A percentile compares a stretch with the other conserved stretches of the same genome.
Conservation (phyloP, 2,329 filamentous ascomycete species). For the Diaporthe citri region DNA sequence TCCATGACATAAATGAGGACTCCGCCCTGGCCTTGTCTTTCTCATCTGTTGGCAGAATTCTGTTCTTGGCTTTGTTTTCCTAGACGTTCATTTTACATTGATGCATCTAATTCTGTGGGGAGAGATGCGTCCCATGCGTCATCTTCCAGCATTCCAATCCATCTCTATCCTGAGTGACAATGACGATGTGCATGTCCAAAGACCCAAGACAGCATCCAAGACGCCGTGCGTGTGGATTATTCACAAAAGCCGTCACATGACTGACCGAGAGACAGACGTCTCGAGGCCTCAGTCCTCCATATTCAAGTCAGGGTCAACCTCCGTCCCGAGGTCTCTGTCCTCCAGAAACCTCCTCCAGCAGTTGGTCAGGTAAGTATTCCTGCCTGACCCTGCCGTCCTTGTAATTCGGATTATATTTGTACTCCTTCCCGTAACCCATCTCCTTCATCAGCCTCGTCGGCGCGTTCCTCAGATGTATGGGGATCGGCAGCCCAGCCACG, state of each 20-base stretch:
- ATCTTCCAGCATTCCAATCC: background rate
- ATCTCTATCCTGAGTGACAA: background rate
- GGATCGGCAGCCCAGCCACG: slow-evolving; percentile 83
- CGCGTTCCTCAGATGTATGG: slow-evolving; percentile 90
- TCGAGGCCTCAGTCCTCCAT: slow-evolving; percentile 48
- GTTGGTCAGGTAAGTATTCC: slow-evolving; percentile 86
- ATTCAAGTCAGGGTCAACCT: slow-evolving; percentile 78
- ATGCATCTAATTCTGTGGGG: background rate
- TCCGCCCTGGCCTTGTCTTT: no score
- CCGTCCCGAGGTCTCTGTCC: slow-evolving; percentile 81
- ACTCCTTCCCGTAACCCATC: slow-evolving; percentile 88
- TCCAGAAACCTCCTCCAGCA: slow-evolving; percentile 81
- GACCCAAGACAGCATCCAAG: background rate
- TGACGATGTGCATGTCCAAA: background rate
- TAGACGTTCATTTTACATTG: background rate
- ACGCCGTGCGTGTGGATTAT: background rate
- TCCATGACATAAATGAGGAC: no score
- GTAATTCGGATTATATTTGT: slow-evolving; percentile 98
- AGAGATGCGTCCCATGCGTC: background rate
- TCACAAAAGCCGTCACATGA: background rate
- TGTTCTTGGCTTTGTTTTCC: background rate
- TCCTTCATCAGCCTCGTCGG: slow-evolving; percentile 95
- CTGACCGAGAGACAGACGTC: background rate
- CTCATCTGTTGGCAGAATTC: no score
- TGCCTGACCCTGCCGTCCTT: slow-evolving; percentile 84